phyloP scores from a whole-genome alignment of 1,284 basidiomycete genomes.

The Clitocybe nebularis region DNA sequence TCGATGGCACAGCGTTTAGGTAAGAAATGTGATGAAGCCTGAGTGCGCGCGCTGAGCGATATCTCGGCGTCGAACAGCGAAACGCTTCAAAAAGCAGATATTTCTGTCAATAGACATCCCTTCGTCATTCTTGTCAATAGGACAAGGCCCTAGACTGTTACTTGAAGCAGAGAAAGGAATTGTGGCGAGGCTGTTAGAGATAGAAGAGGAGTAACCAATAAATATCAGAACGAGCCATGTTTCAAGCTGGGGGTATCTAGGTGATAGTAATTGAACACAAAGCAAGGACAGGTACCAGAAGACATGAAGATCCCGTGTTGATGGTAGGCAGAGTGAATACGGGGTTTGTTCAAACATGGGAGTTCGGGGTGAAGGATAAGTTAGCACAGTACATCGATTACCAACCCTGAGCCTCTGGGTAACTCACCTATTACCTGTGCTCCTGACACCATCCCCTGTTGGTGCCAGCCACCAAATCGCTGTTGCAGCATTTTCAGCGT shows the following conservation, averaged over 20 bases:
- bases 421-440: not conserved
- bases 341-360: not conserved
- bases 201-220: conserved; percentile 25
- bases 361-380: too few species aligned
- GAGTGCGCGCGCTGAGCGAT: conserved; percentile 13
- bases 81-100: conserved; percentile 60
- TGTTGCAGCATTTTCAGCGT: conserved; percentile 8
- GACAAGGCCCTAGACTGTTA: conserved; percentile 42
- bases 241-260: too few species aligned
- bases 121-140: conserved; percentile 36
- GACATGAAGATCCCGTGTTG: not conserved
- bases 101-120: conserved; percentile 70
- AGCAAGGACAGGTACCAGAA: not conserved
- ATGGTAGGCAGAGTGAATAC: not conserved
- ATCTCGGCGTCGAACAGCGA: conserved; percentile 37
- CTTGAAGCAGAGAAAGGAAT: conserved; percentile 57
- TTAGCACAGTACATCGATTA: conserved; percentile 5
- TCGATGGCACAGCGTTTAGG: conserved; percentile 78
- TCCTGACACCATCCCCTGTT: conserved; percentile 1
- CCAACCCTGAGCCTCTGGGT: conserved; percentile 4
- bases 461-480: not conserved
- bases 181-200: conserved; percentile 41
- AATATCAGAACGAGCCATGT: conserved; percentile 2
- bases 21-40: conserved; percentile 32
- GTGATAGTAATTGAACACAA: not conserved